These are phyloP conservation scores for Hyaloscypha hepaticicola DNA, from an alignment of 495 filamentous ascomycete species.

Conservation along the genomic window DNA sequence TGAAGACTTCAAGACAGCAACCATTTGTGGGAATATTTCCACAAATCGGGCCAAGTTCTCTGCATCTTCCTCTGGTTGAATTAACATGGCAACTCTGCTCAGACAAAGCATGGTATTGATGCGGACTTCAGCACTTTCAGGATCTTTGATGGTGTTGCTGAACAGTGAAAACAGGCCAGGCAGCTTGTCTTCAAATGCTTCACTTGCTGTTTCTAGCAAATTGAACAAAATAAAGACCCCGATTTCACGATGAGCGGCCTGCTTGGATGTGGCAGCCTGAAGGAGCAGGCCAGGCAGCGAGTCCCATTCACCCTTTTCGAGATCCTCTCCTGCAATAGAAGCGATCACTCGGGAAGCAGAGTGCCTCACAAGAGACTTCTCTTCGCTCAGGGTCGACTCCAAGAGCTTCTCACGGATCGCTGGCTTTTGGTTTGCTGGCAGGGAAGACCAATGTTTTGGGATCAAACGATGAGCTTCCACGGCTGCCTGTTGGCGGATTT, in stretches of 20 bases:
- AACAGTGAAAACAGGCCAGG: slow-evolving; percentile 80
- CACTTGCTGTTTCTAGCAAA: slow-evolving; percentile 79
- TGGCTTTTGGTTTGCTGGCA: slow-evolving; percentile 65
- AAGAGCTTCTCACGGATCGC: slow-evolving; percentile 79
- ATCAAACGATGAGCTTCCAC: slow-evolving; percentile 83
- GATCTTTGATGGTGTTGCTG: slow-evolving; percentile 81
- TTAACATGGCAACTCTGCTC: slow-evolving; percentile 80
- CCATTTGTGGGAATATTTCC: slow-evolving; percentile 80
- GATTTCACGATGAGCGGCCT: slow-evolving; percentile 80
- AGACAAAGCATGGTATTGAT: slow-evolving; percentile 95
- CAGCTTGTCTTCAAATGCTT: slow-evolving; percentile 74
- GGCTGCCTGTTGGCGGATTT: slow-evolving; percentile 83
- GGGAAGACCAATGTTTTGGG: slow-evolving; percentile 74
- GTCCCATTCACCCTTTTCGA: slow-evolving; percentile 82
- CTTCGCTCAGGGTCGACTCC: slow-evolving; percentile 75
- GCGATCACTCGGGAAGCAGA: slow-evolving; percentile 86
- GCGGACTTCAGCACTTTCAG: slow-evolving; percentile 85
- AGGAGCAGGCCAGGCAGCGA: slow-evolving; percentile 75
- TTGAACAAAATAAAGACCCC: slow-evolving; percentile 91
- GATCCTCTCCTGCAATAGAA: slow-evolving; percentile 79
- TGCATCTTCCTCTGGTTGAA: slow-evolving; percentile 81
- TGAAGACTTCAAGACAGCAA: slow-evolving; percentile 79
- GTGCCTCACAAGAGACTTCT: slow-evolving; percentile 72
- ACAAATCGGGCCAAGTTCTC: slow-evolving; percentile 71
- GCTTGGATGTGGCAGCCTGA: slow-evolving; percentile 66